Base-by-base conservation (phyloP, 106 monocot species). In the Cymbidium sinense region DNA sequence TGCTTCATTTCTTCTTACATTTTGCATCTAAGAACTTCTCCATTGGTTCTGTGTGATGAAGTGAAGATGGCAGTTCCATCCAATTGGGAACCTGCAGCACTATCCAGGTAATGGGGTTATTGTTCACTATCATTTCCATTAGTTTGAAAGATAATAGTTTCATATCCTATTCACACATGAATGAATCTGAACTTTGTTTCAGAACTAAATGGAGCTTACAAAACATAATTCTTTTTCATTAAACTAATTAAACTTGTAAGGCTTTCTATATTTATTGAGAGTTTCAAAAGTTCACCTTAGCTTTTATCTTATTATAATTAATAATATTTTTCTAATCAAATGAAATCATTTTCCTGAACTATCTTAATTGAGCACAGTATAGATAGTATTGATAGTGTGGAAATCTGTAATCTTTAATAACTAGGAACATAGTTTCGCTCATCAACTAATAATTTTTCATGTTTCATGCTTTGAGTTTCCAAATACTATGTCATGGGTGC, bases 1-100 rank as follows among this genome's bases (percentile, higher is more conserved):
- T 93, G 87, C 82, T 96, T 93, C 88, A 91, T 96, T 81, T 86
- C 87, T 27, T 82, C 89, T 37, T 93, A 91, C 80, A 96, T 89
- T 83, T 83, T 96, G 72, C 93, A 91, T 70, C 83, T 96, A 74
- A 89, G 77, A 27, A 70, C 91, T 78, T 88, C 93, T 79, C 86
- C 96, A 64, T 47, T 93, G 28, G 73, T 93, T 50, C 84, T 96
- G 10, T 84, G 89, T 70, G 86, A 91, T 51, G 88, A 93, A 84
- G 91, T 96, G 36, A 91, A 89, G 86, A 89, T 71, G 74, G 91
- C 86, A 58, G 96, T 93, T 75, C 96, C 93, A 67, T 70, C 93
- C 12, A 89, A 90, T 51, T 93, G 96, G 96, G 91, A 96, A 25
- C 96, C 93, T 55, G 62, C 74, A 73, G 76, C 82, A 41, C 75